phyloP scores from a whole-genome alignment of 306 rosid genomes.

The Castanospermum australe region DNA sequence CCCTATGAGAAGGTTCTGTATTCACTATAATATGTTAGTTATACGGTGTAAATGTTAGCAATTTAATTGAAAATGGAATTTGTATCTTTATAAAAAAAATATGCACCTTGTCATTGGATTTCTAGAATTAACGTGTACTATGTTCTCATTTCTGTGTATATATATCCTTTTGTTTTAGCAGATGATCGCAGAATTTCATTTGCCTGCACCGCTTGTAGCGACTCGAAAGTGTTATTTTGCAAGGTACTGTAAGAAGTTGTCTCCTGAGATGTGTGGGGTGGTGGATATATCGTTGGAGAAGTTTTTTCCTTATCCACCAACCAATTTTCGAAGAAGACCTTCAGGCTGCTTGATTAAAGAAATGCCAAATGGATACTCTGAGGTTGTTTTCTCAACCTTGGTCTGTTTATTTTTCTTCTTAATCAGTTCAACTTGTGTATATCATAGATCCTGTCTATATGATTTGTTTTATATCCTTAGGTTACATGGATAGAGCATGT shows the following conservation, averaged over 20 bases:
- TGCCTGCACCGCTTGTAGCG: conserved; percentile 29
- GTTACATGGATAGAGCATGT: conserved; percentile 49
- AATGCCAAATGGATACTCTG: conserved; percentile 26
- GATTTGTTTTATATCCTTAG: not conserved
- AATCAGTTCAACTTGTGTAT: not conserved
- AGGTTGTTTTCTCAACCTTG: conserved; percentile 6
- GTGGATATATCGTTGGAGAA: conserved; percentile 44
- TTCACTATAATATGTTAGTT: not conserved
- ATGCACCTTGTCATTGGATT: not conserved
- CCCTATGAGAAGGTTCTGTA: not conserved
- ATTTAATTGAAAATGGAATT: too few species aligned
- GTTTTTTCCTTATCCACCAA: conserved; percentile 17
- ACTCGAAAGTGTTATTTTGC: conserved; percentile 35
- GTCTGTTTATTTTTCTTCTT: not conserved
- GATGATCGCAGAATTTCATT: conserved; percentile 43
- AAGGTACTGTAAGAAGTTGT: conserved; percentile 35
- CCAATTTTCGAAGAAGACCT: conserved; percentile 29
- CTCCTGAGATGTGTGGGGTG: conserved; percentile 27
- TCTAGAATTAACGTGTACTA: not conserved
- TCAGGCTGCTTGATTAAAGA: conserved; percentile 49
- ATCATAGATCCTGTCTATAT: not conserved
- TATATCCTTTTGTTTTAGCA: not conserved
- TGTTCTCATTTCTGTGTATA: too few species aligned
- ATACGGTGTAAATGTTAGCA: too few species aligned
- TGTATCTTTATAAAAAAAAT: too few species aligned